These are phyloP conservation scores for Hansenula sp. DNA, from an alignment of 1,139 yeast species.

Conservation along the genomic window DNA sequence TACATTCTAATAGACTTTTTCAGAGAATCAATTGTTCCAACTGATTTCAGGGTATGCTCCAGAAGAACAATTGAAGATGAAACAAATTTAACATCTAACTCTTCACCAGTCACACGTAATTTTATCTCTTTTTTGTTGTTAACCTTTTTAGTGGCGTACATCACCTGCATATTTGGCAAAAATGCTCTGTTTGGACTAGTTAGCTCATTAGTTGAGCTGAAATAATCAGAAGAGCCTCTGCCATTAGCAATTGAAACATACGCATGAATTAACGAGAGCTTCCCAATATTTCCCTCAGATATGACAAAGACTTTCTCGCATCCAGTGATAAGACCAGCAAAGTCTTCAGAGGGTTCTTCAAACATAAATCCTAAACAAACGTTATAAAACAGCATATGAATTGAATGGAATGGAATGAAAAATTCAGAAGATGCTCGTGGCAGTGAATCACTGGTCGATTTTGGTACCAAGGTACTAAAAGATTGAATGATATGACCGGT, in stretches of 20 bases:
- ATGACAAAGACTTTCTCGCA: slow-evolving; percentile 67
- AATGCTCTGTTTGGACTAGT: slow-evolving; percentile 55
- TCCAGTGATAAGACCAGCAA: slow-evolving; percentile 69
- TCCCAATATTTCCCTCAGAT: slow-evolving; percentile 58
- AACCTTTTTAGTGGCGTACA: slow-evolving; percentile 39
- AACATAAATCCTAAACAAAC: slow-evolving; percentile 79
- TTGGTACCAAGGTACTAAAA: too few relatives aligned
- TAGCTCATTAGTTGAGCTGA: slow-evolving; percentile 41
- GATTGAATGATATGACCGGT: too few relatives aligned
- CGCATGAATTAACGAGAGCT: slow-evolving; percentile 59
- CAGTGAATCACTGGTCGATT: too few relatives aligned
- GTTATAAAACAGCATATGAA: slow-evolving; percentile 60
- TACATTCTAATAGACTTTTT: slow-evolving; percentile 17
- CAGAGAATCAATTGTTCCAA: slow-evolving; percentile 37
- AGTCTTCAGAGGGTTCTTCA: slow-evolving; percentile 27
- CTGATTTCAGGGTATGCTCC: slow-evolving; percentile 43
- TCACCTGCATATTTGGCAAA: slow-evolving; percentile 61
- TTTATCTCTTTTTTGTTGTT: slow-evolving; percentile 34
- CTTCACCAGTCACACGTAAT: slow-evolving; percentile 56
- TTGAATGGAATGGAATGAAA: slow-evolving; percentile 30
- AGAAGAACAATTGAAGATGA: slow-evolving; percentile 46
- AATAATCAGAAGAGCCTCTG: slow-evolving; percentile 44
- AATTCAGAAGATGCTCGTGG: too few relatives aligned
- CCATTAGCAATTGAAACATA: slow-evolving; percentile 68
- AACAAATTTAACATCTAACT: slow-evolving; percentile 57